phyloP scores from a whole-genome alignment of 2,329 filamentous ascomycete species.

The Aspergillus hortae region DNA sequence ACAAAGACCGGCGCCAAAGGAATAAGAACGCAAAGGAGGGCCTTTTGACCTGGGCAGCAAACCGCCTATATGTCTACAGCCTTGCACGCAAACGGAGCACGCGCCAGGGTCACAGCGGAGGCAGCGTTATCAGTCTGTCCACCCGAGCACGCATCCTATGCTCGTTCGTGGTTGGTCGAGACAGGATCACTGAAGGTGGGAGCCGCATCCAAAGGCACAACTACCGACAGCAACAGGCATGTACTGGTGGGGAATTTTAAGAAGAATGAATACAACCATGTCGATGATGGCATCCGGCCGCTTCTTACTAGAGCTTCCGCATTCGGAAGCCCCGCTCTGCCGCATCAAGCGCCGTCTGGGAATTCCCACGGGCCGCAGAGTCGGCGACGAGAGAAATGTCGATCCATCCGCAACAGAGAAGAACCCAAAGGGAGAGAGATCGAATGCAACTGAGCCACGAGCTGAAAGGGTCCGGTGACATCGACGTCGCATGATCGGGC shows the following conservation, averaged over 20 bases:
- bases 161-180: not conserved
- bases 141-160: slow-evolving; percentile 7
- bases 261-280: not conserved
- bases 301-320: slow-evolving; percentile 17
- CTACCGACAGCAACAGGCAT: not conserved
- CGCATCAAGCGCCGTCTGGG: slow-evolving; percentile 16
- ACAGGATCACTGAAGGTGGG: not conserved
- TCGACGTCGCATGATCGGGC: not conserved
- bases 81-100: slow-evolving; percentile 25
- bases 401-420: not conserved
- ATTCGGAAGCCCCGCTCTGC: slow-evolving; percentile 21
- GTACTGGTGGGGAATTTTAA: not conserved
- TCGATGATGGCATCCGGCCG: slow-evolving; percentile 12
- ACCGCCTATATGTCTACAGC: slow-evolving; percentile 8
- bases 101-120: slow-evolving; percentile 27
- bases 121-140: slow-evolving; percentile 32
- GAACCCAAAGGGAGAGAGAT: not conserved
- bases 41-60: slow-evolving; percentile 30
- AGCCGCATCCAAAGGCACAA: slow-evolving; percentile 6
- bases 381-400: not conserved
- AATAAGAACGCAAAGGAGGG: slow-evolving; percentile 8
- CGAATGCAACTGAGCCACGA: not conserved
- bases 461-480: not conserved
- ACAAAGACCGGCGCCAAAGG: slow-evolving; percentile 14
- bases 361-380: not conserved